Conservation (phyloP, 1,284 basidiomycete species). For the Trichosporon faecale region DNA sequence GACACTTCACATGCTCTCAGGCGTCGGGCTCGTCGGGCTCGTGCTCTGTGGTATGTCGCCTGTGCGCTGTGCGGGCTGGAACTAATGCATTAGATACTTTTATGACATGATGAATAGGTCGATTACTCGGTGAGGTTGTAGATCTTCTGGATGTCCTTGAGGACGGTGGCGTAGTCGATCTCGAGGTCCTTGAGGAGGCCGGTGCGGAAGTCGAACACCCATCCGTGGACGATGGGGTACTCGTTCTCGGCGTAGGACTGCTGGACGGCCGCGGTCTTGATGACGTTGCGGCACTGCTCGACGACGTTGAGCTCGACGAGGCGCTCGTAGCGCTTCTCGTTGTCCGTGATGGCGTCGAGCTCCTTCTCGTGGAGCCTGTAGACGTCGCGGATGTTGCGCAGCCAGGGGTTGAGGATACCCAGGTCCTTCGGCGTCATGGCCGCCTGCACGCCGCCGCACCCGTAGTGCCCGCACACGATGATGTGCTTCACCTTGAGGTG, state of each 20-base stretch:
- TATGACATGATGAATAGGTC: background rate
- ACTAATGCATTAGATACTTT: background rate
- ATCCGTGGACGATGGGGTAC: conserved; percentile 26
- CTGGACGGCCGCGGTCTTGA: conserved; percentile 27
- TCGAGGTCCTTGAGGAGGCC: conserved; percentile 27
- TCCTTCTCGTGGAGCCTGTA: conserved; percentile 26
- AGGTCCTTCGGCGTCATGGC: conserved; percentile 28
- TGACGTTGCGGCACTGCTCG: conserved; percentile 27
- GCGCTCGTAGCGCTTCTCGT: conserved; percentile 20
- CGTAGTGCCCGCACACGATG: conserved; percentile 27
- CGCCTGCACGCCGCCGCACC: conserved; percentile 25
- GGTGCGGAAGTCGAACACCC: conserved; percentile 25
- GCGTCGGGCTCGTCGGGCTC: too few relatives aligned
- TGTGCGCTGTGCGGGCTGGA: background rate
- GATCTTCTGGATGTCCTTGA: conserved; percentile 26
- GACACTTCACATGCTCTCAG: too few relatives aligned
- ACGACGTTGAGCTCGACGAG: conserved; percentile 28
- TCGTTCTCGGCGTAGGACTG: conserved; percentile 18
- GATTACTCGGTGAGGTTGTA: conserved; percentile 23
- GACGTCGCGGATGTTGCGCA: conserved; percentile 27
- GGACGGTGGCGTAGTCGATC: conserved; percentile 17
- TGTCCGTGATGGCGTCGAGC: conserved; percentile 19
- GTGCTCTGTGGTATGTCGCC: too few relatives aligned
- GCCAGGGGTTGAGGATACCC: conserved; percentile 28
- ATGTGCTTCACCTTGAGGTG: conserved; percentile 29